These are phyloP conservation scores for Ceratobasidium papillatum DNA, from an alignment of 1,284 basidiomycete genomes.

Conservation along the genomic window DNA sequence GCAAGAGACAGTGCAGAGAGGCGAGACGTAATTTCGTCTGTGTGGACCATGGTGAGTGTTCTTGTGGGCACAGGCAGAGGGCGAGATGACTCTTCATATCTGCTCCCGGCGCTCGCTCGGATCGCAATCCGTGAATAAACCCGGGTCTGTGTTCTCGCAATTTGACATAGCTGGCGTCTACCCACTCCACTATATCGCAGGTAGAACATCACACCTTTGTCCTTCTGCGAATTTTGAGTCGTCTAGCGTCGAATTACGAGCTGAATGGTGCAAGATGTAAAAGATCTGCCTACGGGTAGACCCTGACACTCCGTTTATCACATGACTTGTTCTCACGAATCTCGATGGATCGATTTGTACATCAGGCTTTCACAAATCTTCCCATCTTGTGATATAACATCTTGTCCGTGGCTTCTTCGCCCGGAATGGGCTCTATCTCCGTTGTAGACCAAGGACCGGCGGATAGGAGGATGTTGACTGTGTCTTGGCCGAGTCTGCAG, in stretches of 20 bases:
- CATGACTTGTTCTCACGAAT: background rate
- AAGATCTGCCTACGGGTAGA: conserved; percentile 31
- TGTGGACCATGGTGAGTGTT: conserved; percentile 30
- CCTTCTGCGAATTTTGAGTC: background rate
- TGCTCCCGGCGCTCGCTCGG: conserved; percentile 37
- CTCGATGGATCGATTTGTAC: background rate
- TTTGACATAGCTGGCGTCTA: background rate
- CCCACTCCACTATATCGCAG: background rate
- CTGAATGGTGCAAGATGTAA: conserved; percentile 12
- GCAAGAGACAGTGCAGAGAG: conserved; percentile 36
- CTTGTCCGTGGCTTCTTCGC: background rate
- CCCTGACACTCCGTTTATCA: conserved; percentile 10
- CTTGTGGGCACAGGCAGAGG: conserved; percentile 22
- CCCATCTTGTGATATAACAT: conserved; percentile 8
- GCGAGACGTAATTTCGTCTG: conserved; percentile 39
- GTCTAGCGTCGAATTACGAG: background rate
- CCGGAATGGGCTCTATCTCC: background rate
- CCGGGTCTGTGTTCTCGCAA: background rate
- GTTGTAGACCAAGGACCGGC: conserved; percentile 54
- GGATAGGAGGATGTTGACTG: conserved; percentile 47
- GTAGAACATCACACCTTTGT: conserved; percentile 5
- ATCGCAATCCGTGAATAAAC: conserved; percentile 28
- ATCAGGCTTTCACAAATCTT: conserved; percentile 25
- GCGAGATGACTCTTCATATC: conserved; percentile 37
- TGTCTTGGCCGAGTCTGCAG: conserved; percentile 59